Conservation (phyloP, 306 rosid genomes). For the Citrullus amarus region DNA sequence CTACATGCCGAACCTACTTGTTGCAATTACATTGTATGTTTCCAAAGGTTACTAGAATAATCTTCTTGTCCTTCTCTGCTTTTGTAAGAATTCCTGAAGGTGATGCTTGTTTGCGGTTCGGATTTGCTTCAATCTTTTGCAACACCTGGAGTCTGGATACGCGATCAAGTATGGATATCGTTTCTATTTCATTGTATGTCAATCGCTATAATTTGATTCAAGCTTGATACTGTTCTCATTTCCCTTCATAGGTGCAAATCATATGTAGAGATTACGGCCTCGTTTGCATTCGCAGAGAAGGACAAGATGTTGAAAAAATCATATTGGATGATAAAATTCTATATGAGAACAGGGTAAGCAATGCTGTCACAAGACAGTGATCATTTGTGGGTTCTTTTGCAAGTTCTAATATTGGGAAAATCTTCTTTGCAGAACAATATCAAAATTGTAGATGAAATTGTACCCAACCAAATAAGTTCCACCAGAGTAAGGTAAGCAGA, state of each 20-base stretch:
- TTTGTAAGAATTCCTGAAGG: conserved; percentile 59
- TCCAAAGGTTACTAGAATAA: neutral
- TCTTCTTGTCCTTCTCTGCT: conserved; percentile 13
- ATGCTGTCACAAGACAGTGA: neutral
- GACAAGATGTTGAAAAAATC: conserved; percentile 43
- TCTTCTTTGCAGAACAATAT: conserved; percentile 46
- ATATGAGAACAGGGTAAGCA: conserved; percentile 30
- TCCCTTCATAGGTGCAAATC: conserved; percentile 21
- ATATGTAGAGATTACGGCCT: conserved; percentile 46
- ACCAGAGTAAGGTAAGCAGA: conserved; percentile 54
- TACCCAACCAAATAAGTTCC: conserved; percentile 82
- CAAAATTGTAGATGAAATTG: conserved; percentile 58
- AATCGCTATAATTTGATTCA: neutral
- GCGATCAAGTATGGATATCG: conserved; percentile 43
- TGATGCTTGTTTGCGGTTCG: conserved; percentile 88
- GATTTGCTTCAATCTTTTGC: conserved; percentile 76
- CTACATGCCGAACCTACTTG: neutral
- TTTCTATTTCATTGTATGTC: neutral
- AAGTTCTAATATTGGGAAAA: neutral
- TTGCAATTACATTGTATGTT: neutral
- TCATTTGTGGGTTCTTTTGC: neutral
- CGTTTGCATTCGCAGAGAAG: conserved; percentile 47
- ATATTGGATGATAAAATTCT: conserved; percentile 26
- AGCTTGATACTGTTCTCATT: neutral
- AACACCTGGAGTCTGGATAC: conserved; percentile 67